phyloP scores from a whole-genome alignment of 2,329 filamentous ascomycete genomes.

The Rutstroemia sp. region DNA sequence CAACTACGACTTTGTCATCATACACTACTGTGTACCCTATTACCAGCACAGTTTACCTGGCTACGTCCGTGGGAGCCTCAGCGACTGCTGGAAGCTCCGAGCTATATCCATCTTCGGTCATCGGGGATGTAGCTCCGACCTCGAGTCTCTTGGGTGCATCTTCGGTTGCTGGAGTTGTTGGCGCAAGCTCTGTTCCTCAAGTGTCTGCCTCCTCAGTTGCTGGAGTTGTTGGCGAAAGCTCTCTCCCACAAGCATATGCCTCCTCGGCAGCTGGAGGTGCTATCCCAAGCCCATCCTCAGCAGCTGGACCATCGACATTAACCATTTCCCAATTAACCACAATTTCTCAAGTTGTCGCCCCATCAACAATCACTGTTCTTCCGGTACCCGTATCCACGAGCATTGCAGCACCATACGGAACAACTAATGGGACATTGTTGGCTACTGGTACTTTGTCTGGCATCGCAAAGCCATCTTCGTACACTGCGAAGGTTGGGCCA shows the following conservation, averaged over 20 bases:
- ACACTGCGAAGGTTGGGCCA: not conserved
- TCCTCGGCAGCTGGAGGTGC: no score
- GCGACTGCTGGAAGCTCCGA: not conserved
- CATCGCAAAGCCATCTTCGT: not conserved
- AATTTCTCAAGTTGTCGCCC: not conserved
- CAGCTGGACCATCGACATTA: not conserved
- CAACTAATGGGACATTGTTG: not conserved
- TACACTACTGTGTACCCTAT: constrained; percentile 35
- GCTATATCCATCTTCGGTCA: not conserved
- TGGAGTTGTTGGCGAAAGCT: no score
- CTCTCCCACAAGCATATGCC: not conserved
- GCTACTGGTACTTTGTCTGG: not conserved
- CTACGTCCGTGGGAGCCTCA: not conserved
- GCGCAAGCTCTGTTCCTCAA: not conserved
- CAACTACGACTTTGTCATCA: constrained; percentile 35
- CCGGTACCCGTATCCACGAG: not conserved
- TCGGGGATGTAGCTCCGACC: no score
- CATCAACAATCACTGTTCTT: not conserved
- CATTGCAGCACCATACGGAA: not conserved
- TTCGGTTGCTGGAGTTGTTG: not conserved
- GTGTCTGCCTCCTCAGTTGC: not conserved
- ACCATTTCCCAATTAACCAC: not conserved
- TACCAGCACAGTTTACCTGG: not conserved
- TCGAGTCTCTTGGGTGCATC: not conserved
- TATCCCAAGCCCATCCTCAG: not conserved